Base-by-base conservation (phyloP, 805 yeast genomes). In the Henningerozyma blattae region DNA sequence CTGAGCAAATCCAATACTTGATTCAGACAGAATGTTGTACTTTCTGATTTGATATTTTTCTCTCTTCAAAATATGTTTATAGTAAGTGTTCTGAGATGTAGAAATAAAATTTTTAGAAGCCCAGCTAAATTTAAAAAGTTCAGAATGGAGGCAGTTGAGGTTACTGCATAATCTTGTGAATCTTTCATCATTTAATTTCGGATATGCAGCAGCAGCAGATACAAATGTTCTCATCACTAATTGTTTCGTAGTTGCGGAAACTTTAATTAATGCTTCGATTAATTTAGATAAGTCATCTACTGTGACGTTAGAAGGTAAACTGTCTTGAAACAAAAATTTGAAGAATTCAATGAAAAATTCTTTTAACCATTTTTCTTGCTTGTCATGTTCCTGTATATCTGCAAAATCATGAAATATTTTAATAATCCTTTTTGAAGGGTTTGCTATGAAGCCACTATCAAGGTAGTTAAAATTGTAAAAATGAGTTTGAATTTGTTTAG, bases 1-100 rank as follows among this genome's bases (percentile, higher is more conserved):
- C 43, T 74, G 76, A 10, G 93, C 56, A 54, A 72, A 86, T 1
- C 95, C 96, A 48, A 79, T 85, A 17, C 75, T 61, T 40, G 80
- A 80, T 52, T 87, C 95, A 32, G 75, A 71, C 6, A 83, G 46
- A 14, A 85, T 59, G 37, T 81, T 79, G 58, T 63, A 84, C 42
- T 76, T 72, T 47, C 52, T 54, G 42, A 62, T 62, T 34, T 75
- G 61, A 50, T 62, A 61, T 33, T 48, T 50, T 2, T 58, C 35
- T 37, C 43, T 49, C 26, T 45, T 50, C 28, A 56, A 39, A 4
- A 44, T 35, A 29, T 51, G 51, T 27, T 54, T 45, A 22, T 56
- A 36, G 2, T 43, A 32, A 2, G 31, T 32, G 13, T 52, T 36
- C 15, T 48, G 49, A 12, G 45, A 47, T 30, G 49, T 45, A 4